These are phyloP conservation scores for Gaertneriomyces sp. DNA, from an alignment of 192 early-diverging fungal species.

Conservation along the genomic window DNA sequence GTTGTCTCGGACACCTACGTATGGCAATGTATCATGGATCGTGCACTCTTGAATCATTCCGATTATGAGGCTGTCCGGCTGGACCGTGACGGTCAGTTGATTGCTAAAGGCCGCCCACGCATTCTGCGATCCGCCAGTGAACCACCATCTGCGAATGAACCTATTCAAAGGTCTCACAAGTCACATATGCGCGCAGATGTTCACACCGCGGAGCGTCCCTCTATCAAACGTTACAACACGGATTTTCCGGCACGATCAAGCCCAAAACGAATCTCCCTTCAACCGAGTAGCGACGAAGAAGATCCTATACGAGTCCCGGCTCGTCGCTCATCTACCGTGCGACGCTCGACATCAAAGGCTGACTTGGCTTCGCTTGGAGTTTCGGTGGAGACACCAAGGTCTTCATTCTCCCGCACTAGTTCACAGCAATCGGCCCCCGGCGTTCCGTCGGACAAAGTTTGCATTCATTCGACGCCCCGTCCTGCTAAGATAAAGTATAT, in stretches of 20 bases:
- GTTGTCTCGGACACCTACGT: conserved; percentile 27
- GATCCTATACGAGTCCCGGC: background rate
- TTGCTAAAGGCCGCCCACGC: conserved; percentile 19
- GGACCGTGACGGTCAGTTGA: conserved; percentile 20
- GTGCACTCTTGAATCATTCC: conserved; percentile 9
- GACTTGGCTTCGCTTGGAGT: too few species aligned
- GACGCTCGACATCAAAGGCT: too few species aligned
- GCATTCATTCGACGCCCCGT: conserved; percentile 15
- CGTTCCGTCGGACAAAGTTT: conserved; percentile 5
- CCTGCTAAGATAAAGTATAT: background rate
- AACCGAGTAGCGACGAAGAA: conserved; percentile 1
- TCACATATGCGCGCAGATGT: conserved; percentile 6
- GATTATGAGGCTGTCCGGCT: conserved; percentile 25
- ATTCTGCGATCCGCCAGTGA: conserved; percentile 25
- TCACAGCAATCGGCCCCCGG: too few species aligned
- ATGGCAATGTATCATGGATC: conserved; percentile 30
- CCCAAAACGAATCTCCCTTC: background rate
- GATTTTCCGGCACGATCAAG: conserved; percentile 12
- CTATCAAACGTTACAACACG: conserved; percentile 25
- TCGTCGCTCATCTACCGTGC: background rate
- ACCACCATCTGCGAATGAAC: background rate
- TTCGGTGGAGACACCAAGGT: too few species aligned
- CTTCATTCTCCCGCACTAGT: too few species aligned
- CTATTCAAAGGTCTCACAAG: conserved; percentile 9
- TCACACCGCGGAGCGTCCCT: conserved; percentile 19